Evolutionary conservation across 768 basidiomycete species (phyloP), one percentile per base, ranked within the genome.

Genomic region (Wakefieldia striispora): DNA sequence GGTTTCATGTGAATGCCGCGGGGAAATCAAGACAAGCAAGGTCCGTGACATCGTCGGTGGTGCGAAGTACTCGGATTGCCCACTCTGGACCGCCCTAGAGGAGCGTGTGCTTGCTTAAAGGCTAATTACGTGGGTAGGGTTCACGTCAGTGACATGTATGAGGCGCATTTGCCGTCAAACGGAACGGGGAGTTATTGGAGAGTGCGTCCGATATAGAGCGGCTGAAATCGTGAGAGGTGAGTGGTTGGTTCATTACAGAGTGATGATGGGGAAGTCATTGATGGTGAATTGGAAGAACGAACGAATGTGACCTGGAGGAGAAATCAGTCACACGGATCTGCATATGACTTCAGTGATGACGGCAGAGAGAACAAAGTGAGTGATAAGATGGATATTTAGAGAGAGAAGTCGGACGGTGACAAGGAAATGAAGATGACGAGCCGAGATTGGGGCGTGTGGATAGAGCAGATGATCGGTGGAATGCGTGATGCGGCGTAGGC

Each of bases 71-170:
- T 47, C 36, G 51, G 49, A 57, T 34, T 60, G 26, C 59, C 53
- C 41, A 45, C 29, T 29, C 29, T 29, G 59, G 50, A 44, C 56
- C 58, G 49, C 56, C 60, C 47, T 56, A 49, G 37, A 48, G 61
- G 64, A 55, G 65, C 67, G 49, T 69, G 65, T 49, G 44, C 27
- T 68, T 70, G 66, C 58, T 60, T 70, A 68, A 68, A 68, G 66
- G 60, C 68, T 68, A 68, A 68, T 68, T 68, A 68, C 67, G 67
- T 68, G 55, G 45, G 36, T 41, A 53, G 45, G 33, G 51, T 68
- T n/a, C 55, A 67, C 67, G 66, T 69, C 67, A 61, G 57, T 40
- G 48, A 50, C 29, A 33, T 33, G 50, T 42, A 38, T 20, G 50
- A 47, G 47, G 45, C 45, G 29, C 36, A 51, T 49, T 50, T 53